These are phyloP conservation scores for Setomelanomma holmii DNA, from an alignment of 2,329 filamentous ascomycete genomes.

Conservation along the genomic window DNA sequence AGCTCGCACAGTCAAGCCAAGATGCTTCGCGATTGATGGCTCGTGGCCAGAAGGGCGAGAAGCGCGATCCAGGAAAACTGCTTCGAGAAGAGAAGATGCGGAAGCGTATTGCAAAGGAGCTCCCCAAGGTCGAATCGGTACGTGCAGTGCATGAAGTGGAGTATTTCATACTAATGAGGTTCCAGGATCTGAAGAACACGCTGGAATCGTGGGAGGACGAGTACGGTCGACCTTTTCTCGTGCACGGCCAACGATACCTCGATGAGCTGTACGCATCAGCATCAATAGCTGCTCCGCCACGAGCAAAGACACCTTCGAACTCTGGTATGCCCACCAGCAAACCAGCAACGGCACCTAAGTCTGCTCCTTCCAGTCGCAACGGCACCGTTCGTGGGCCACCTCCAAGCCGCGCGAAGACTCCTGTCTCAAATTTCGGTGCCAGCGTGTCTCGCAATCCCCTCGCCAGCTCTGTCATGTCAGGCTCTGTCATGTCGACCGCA, in stretches of 20 bases:
- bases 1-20: slow-evolving; percentile 87
- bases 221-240: slow-evolving; percentile 89
- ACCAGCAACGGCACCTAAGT: slow-evolving; percentile 37
- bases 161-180: slow-evolving; percentile 2
- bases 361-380: slow-evolving; percentile 38
- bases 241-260: slow-evolving; percentile 90
- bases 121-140: slow-evolving; percentile 84
- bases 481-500: slow-evolving; percentile 43
- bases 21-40: slow-evolving; percentile 93
- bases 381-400: slow-evolving; percentile 53
- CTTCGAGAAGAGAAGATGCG: slow-evolving; percentile 98
- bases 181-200: slow-evolving; percentile 72
- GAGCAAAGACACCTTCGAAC: slow-evolving; percentile 77
- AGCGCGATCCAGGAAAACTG: slow-evolving; percentile 90
- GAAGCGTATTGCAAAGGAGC: slow-evolving; percentile 93
- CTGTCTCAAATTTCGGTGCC: slow-evolving; percentile 44
- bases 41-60: slow-evolving; percentile 91
- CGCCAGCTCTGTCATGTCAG: slow-evolving; percentile 45
- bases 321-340: slow-evolving; percentile 36
- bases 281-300: slow-evolving; percentile 66
- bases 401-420: slow-evolving; percentile 54
- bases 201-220: slow-evolving; percentile 92
- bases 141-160: not conserved
- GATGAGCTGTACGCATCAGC: slow-evolving; percentile 76
- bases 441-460: slow-evolving; percentile 47